These are phyloP conservation scores for Mimosa bimucronata DNA, from an alignment of 306 rosid species.

Conservation along the genomic window DNA sequence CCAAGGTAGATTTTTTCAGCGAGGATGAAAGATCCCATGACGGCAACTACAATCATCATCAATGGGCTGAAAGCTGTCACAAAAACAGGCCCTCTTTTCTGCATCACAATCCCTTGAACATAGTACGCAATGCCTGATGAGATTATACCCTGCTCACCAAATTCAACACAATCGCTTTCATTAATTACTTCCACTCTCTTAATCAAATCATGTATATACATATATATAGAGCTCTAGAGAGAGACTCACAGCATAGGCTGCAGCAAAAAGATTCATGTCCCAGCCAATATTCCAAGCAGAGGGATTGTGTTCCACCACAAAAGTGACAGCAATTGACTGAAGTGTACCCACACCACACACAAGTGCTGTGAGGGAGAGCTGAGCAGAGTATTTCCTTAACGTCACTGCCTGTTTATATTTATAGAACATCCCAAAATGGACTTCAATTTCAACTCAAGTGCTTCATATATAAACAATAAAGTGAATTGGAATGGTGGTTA, in stretches of 20 bases:
- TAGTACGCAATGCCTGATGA: slow-evolving; percentile 66
- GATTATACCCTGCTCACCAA: slow-evolving; percentile 69
- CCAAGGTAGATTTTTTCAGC: slow-evolving; percentile 83
- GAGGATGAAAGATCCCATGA: slow-evolving; percentile 85
- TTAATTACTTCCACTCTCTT: slow-evolving; percentile 10
- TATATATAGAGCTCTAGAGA: no score
- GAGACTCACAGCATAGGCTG: slow-evolving; percentile 80
- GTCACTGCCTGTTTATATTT: slow-evolving; percentile 57
- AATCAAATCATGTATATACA: neutral
- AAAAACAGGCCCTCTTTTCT: slow-evolving; percentile 90
- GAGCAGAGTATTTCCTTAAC: slow-evolving; percentile 75
- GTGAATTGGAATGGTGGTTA: neutral
- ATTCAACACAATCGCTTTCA: neutral
- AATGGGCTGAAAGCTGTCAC: slow-evolving; percentile 94
- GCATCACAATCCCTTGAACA: slow-evolving; percentile 91
- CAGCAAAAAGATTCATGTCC: slow-evolving; percentile 89
- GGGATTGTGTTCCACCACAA: slow-evolving; percentile 65
- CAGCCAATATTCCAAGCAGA: slow-evolving; percentile 87
- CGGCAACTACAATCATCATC: slow-evolving; percentile 91
- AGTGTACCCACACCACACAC: slow-evolving; percentile 85
- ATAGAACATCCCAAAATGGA: neutral
- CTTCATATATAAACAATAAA: neutral
- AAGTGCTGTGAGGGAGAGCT: slow-evolving; percentile 80
- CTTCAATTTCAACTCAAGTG: neutral
- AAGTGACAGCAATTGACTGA: slow-evolving; percentile 78